phyloP scores from a whole-genome alignment of 805 yeast genomes.

The Cephaloascus fragrans region DNA sequence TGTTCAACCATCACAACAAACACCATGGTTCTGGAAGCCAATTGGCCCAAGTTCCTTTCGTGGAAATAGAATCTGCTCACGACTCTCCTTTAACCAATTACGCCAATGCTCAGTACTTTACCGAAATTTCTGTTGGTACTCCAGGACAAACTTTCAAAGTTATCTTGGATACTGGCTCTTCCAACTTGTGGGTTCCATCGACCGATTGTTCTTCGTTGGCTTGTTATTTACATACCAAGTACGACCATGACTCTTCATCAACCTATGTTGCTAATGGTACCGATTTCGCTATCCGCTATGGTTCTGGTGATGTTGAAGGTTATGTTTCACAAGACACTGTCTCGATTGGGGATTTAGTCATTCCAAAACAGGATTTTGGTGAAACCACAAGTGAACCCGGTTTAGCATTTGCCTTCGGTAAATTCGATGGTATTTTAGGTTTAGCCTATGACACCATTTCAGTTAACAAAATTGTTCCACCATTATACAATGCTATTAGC shows the following conservation, averaged over 20 bases:
- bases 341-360: constrained; percentile 71
- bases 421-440: constrained; percentile 96
- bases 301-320: constrained; percentile 90
- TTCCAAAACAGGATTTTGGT: constrained; percentile 88
- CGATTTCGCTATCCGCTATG: constrained; percentile 78
- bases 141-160: constrained; percentile 94
- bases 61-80: constrained; percentile 31
- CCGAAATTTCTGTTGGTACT: constrained; percentile 85
- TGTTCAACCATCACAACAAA: constrained; percentile 19
- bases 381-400: constrained; percentile 98
- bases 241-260: constrained; percentile 74
- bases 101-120: constrained; percentile 90
- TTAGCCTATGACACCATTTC: constrained; percentile 89
- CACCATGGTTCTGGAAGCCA: constrained; percentile 9
- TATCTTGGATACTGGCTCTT: constrained; percentile 90
- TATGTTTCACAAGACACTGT: constrained; percentile 82
- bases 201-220: constrained; percentile 86
- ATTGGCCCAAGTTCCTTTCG: constrained; percentile 32
- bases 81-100: constrained; percentile 87
- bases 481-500: constrained; percentile 80
- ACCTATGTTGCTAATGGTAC: constrained; percentile 83
- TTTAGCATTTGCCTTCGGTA: constrained; percentile 95
- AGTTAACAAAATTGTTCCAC: constrained; percentile 85
- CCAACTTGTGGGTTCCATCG: constrained; percentile 96
- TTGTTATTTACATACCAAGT: constrained; percentile 88